A percentile compares a stretch with the other conserved stretches of the same genome.
Evolutionary conservation across 352 stramenopile genomes (phyloP).

Genomic region (Phytophthora multivora): DNA sequence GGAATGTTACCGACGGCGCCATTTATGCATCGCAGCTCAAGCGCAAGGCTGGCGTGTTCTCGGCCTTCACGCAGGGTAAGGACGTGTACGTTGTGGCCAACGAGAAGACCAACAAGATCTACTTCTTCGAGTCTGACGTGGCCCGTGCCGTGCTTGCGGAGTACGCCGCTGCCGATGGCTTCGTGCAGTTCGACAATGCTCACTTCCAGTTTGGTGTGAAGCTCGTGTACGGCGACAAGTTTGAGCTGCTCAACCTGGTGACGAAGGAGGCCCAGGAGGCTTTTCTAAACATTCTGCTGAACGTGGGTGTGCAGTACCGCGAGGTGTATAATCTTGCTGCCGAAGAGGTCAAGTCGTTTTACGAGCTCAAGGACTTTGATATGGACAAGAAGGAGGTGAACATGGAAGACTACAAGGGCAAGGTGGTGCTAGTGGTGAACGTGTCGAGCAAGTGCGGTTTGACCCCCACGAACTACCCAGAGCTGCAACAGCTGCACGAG

Average conservation of each 20-base stretch:
- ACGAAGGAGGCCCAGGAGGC: slow-evolving; percentile 49
- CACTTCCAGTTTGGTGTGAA: slow-evolving; percentile 57
- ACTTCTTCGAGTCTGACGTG: slow-evolving; percentile 51
- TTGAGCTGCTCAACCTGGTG: slow-evolving; percentile 46
- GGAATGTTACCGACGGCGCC: slow-evolving; percentile 39
- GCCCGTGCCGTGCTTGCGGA: slow-evolving; percentile 30
- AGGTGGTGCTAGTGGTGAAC: slow-evolving; percentile 78
- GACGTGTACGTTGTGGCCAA: slow-evolving; percentile 55
- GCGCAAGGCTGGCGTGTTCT: slow-evolving; percentile 64
- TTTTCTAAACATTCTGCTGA: slow-evolving; percentile 57
- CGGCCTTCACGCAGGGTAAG: slow-evolving; percentile 60
- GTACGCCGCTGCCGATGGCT: slow-evolving; percentile 37
- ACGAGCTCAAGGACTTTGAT: slow-evolving; percentile 77
- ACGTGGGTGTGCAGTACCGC: slow-evolving; percentile 55
- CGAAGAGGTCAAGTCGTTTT: slow-evolving; percentile 64
- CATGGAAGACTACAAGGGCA: slow-evolving; percentile 74
- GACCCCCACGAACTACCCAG: slow-evolving; percentile 87
- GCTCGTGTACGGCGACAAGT: slow-evolving; percentile 45
- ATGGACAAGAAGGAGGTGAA: slow-evolving; percentile 70
- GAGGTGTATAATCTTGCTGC: slow-evolving; percentile 46
- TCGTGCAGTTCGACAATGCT: slow-evolving; percentile 49
- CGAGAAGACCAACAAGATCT: slow-evolving; percentile 49
- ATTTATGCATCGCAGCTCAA: slow-evolving; percentile 53
- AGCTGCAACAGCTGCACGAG: slow-evolving; percentile 75
- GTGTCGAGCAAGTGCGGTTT: slow-evolving; percentile 86